These are phyloP conservation scores for Porodaedalea pini DNA, from an alignment of 1,284 basidiomycete genomes.

Conservation along the genomic window DNA sequence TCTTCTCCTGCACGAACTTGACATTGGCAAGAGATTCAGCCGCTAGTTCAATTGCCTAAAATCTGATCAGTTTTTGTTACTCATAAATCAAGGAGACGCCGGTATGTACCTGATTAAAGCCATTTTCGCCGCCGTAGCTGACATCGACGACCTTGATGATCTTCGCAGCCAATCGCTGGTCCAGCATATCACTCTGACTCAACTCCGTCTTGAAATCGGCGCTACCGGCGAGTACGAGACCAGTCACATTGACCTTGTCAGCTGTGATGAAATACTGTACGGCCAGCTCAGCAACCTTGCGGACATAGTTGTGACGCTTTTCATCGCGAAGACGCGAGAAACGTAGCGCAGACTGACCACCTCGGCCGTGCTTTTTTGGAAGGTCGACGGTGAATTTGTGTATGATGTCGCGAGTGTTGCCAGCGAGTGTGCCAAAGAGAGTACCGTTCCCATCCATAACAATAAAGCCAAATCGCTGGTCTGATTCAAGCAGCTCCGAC, in stretches of 20 bases:
- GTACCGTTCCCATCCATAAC: slow-evolving; percentile 99
- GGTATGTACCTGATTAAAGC: slow-evolving; percentile 85
- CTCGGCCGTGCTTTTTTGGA: slow-evolving; percentile 99
- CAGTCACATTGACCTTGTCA: slow-evolving; percentile 98
- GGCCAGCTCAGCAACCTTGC: slow-evolving; percentile 95
- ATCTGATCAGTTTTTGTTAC: too few species aligned
- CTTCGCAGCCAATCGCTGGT: slow-evolving; percentile 83
- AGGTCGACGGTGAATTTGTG: slow-evolving; percentile 99
- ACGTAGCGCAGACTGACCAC: slow-evolving; percentile 99
- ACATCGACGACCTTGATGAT: slow-evolving; percentile 98
- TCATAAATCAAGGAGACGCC: background rate
- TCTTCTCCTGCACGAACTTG: slow-evolving; percentile 99
- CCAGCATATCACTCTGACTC: slow-evolving; percentile 95
- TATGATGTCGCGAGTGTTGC: slow-evolving; percentile 95
- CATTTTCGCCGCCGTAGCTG: slow-evolving; percentile 98
- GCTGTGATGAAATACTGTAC: slow-evolving; percentile 98
- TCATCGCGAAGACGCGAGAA: slow-evolving; percentile 99
- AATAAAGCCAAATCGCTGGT: slow-evolving; percentile 98
- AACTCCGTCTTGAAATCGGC: slow-evolving; percentile 99
- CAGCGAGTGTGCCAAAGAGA: slow-evolving; percentile 93
- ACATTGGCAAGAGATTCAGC: slow-evolving; percentile 96
- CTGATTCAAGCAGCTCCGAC: slow-evolving; percentile 94
- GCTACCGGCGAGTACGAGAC: slow-evolving; percentile 94
- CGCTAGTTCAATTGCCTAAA: slow-evolving; percentile 92
- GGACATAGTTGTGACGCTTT: slow-evolving; percentile 99